Evolutionary conservation across 768 basidiomycete species (phyloP).

Genomic region (Boletus vermiculosoides): DNA sequence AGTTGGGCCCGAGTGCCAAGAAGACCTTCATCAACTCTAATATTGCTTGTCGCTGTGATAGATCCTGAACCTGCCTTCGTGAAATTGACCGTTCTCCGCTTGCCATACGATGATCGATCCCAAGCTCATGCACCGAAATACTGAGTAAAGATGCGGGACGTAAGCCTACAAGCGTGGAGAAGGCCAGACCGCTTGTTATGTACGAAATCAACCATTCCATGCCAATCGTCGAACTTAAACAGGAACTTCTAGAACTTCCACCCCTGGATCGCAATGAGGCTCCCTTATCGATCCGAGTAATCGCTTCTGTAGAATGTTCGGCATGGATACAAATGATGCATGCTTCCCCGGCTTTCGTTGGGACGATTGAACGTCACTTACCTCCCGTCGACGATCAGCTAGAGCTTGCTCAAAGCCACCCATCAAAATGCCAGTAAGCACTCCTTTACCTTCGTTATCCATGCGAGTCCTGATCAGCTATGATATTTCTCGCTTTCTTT

Average conservation of each 20-base stretch:
- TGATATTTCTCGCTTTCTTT: not conserved
- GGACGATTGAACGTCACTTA: not conserved
- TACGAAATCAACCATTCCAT: not conserved
- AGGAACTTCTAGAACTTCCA: not conserved
- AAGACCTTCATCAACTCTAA: not conserved
- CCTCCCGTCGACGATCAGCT: not conserved
- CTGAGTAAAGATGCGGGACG: not conserved
- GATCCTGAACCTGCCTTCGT: not conserved
- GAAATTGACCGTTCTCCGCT: not conserved
- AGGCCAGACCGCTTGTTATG: too few relatives aligned
- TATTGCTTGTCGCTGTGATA: too few relatives aligned
- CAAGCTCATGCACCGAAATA: not conserved
- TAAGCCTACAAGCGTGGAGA: too few relatives aligned
- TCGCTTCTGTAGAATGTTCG: not conserved
- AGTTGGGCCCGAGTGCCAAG: not conserved
- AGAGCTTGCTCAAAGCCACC: not conserved
- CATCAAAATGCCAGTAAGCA: not conserved
- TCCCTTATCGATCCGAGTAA: not conserved
- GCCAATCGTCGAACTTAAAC: not conserved
- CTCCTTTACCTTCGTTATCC: not conserved
- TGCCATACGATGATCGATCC: too few relatives aligned
- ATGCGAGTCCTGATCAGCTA: not conserved
- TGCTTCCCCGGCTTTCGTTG: not conserved
- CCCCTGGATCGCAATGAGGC: not conserved
- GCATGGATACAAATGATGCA: not conserved